Evolutionary conservation across 306 rosid species (phyloP).

Genomic region (Castanea crenata): DNA sequence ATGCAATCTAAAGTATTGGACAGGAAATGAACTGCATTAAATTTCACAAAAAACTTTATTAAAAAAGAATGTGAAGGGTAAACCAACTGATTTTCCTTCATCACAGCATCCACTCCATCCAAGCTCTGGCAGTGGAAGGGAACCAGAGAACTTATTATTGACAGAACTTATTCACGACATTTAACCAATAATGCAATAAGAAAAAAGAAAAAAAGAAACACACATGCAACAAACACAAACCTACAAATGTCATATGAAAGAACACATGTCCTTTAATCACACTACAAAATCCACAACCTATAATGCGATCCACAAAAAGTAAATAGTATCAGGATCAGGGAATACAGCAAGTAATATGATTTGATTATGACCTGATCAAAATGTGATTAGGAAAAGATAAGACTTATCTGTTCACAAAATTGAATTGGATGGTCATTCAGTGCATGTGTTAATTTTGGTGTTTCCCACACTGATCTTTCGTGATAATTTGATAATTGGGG

Average conservation of each 20-base stretch:
- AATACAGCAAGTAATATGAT: neutral
- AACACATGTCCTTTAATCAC: neutral
- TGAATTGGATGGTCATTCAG: neutral
- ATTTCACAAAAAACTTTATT: neutral
- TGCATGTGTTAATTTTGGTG: too few relatives aligned
- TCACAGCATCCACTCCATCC: neutral
- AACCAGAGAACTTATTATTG: too few relatives aligned
- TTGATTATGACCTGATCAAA: neutral
- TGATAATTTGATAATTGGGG: too few relatives aligned
- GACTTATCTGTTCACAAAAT: neutral
- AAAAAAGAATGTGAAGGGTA: neutral
- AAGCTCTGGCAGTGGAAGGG: too few relatives aligned
- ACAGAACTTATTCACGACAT: too few relatives aligned
- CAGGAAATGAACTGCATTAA: neutral
- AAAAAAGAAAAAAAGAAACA: neutral
- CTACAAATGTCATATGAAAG: neutral
- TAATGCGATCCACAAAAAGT: neutral
- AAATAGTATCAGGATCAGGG: neutral
- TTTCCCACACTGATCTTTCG: too few relatives aligned
- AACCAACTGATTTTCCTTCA: neutral
- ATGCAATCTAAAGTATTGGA: neutral
- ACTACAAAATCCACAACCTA: neutral
- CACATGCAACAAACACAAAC: neutral
- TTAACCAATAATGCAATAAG: too few relatives aligned
- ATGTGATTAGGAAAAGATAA: neutral